Conservation (phyloP, 1,284 basidiomycete species). For the Somion occarium region DNA sequence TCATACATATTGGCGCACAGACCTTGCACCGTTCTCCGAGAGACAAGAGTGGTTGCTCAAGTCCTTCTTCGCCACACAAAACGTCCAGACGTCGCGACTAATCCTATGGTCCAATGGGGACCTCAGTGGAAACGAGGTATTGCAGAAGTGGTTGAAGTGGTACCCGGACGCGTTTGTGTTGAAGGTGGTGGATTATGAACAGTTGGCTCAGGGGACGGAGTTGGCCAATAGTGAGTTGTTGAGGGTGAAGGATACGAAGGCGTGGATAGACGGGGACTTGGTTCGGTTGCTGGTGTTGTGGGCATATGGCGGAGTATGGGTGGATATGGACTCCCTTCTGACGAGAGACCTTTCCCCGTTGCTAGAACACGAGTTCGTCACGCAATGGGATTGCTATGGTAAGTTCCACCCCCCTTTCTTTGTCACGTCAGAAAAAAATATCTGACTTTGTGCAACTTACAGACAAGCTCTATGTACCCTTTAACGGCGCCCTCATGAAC, state of each 20-base stretch:
- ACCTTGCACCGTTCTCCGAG: constrained; percentile 71
- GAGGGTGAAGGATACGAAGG: constrained; percentile 63
- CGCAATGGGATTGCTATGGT: constrained; percentile 97
- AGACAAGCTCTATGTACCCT: constrained; percentile 84
- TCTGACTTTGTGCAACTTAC: constrained; percentile 4
- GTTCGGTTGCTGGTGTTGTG: constrained; percentile 84
- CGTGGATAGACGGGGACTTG: constrained; percentile 93
- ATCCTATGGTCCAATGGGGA: constrained; percentile 89
- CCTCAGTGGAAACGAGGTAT: constrained; percentile 52
- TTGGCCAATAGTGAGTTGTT: constrained; percentile 62
- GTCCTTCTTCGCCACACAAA: constrained; percentile 89
- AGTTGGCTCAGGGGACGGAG: constrained; percentile 70
- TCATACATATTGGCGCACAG: constrained; percentile 89
- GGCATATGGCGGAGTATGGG: constrained; percentile 88
- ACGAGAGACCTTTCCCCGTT: constrained; percentile 81
- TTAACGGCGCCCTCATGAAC: constrained; percentile 93
- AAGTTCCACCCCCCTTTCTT: constrained; percentile 23
- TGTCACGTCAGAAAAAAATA: not conserved
- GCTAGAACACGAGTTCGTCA: constrained; percentile 89
- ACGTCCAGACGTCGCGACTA: constrained; percentile 56
- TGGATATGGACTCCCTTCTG: constrained; percentile 92
- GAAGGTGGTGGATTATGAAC: constrained; percentile 59
- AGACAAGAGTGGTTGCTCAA: constrained; percentile 86
- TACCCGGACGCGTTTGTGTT: constrained; percentile 73
- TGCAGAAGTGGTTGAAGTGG: constrained; percentile 53